phyloP scores from a whole-genome alignment of 805 yeast species.

The Saturnispora serradocipensis region DNA sequence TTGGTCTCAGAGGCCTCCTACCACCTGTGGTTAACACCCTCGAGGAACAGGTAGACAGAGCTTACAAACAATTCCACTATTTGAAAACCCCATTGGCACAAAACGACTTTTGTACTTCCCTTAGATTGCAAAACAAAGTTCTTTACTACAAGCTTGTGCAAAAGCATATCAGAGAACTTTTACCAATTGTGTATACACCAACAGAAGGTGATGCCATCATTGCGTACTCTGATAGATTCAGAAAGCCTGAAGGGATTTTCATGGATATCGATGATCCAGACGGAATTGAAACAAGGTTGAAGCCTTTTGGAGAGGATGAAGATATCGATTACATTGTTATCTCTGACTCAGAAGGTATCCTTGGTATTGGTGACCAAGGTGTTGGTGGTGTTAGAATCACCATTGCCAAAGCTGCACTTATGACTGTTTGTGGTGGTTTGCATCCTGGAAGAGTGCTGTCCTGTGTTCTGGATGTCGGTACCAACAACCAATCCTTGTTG shows the following conservation, averaged over 20 bases:
- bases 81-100: conserved; percentile 82
- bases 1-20: conserved; percentile 68
- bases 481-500: conserved; percentile 73
- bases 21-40: conserved; percentile 79
- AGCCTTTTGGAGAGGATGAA: conserved; percentile 73
- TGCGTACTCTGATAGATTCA: conserved; percentile 81
- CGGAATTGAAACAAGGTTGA: conserved; percentile 64
- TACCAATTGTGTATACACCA: conserved; percentile 79
- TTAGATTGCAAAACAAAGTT: conserved; percentile 88
- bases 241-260: conserved; percentile 94
- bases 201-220: conserved; percentile 98
- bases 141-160: conserved; percentile 81
- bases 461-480: conserved; percentile 86
- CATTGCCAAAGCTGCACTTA: conserved; percentile 83
- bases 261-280: conserved; percentile 77
- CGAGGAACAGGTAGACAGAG: conserved; percentile 88
- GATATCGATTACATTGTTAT: conserved; percentile 94
- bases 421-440: conserved; percentile 95
- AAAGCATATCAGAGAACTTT: conserved; percentile 78
- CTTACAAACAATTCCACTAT: conserved; percentile 74
- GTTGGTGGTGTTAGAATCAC: conserved; percentile 93
- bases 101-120: conserved; percentile 85
- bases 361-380: conserved; percentile 98
- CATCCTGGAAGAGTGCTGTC: conserved; percentile 95
- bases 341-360: conserved; percentile 91